A percentile compares a stretch with the other conserved stretches of the same genome.
These are phyloP conservation scores for Xylaria sp. DNA, from an alignment of 2,329 filamentous ascomycete genomes.

Conservation along the genomic window DNA sequence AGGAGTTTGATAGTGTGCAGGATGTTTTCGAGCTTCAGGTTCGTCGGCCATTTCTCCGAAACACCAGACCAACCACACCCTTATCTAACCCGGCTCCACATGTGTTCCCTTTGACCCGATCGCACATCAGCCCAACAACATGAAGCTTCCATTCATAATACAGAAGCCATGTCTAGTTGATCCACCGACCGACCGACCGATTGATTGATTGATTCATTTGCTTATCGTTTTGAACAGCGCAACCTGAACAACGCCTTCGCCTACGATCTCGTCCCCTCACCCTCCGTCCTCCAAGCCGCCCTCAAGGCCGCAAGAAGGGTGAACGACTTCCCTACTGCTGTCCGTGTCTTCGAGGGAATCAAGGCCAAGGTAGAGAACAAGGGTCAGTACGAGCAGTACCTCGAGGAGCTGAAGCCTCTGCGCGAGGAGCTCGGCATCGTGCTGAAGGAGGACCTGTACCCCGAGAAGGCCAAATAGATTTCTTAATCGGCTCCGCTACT, in stretches of 20 bases:
- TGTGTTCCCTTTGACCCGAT: constrained; percentile 17
- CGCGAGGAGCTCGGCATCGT: constrained; percentile 92
- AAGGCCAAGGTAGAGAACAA: constrained; percentile 99
- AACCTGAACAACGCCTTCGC: constrained; percentile 97
- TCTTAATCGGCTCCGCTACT: constrained; percentile 8
- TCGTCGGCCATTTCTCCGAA: constrained; percentile 45
- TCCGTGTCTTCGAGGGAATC: constrained; percentile 98
- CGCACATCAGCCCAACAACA: constrained; percentile 11
- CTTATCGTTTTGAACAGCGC: constrained; percentile 50
- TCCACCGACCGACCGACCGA: too few relatives aligned
- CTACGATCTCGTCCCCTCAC: constrained; percentile 98
- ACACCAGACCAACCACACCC: not conserved
- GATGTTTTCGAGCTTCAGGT: constrained; percentile 99
- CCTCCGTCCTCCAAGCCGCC: constrained; percentile 88
- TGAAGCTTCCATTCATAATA: not conserved
- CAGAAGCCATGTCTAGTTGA: not conserved
- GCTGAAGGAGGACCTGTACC: constrained; percentile 93
- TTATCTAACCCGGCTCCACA: constrained; percentile 18
- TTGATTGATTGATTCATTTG: constrained; percentile 7
- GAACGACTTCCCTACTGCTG: constrained; percentile 98
- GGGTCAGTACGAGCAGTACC: constrained; percentile 95
- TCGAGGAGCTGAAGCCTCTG: constrained; percentile 90
- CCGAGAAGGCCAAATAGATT: constrained; percentile 63
- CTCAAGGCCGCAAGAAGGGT: constrained; percentile 94
- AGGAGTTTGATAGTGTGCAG: constrained; percentile 97